Percentiles rank a stretch among this genome's conserved stretches.
These are phyloP conservation scores for Naganishia friedmannii DNA, from an alignment of 768 basidiomycete genomes.

Conservation along the genomic window DNA sequence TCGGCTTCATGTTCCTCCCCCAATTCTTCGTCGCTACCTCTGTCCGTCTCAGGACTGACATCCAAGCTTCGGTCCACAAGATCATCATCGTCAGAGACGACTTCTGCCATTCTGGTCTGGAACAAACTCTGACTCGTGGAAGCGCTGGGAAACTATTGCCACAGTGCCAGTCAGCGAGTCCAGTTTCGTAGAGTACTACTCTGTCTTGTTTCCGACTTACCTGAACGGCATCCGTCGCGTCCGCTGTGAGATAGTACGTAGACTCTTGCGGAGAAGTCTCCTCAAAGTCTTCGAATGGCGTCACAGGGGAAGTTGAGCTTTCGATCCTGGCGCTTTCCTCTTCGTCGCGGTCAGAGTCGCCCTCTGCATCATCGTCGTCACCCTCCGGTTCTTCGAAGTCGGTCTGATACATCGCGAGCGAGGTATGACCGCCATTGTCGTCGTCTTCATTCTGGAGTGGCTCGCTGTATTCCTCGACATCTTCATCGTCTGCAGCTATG, in stretches of 20 bases:
- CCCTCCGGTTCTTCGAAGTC: slow-evolving; percentile 25
- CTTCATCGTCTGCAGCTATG: slow-evolving; percentile 25
- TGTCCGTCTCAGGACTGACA: slow-evolving; percentile 7
- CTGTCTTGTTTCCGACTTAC: background rate
- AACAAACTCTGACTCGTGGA: slow-evolving; percentile 9
- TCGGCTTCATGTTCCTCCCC: slow-evolving; percentile 23
- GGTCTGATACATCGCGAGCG: slow-evolving; percentile 24
- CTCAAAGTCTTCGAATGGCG: background rate
- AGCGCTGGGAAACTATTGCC: slow-evolving; percentile 14
- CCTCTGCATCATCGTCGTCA: slow-evolving; percentile 32
- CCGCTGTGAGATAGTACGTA: background rate
- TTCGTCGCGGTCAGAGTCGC: slow-evolving; percentile 19
- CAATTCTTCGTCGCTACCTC: background rate
- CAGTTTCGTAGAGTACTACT: background rate
- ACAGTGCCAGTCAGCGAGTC: background rate
- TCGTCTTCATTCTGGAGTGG: slow-evolving; percentile 56
- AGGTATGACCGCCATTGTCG: slow-evolving; percentile 15
- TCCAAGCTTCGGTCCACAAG: slow-evolving; percentile 30
- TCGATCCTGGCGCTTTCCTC: background rate
- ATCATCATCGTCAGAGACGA: slow-evolving; percentile 29
- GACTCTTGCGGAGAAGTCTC: background rate
- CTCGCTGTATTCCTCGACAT: slow-evolving; percentile 39
- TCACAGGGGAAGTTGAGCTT: background rate
- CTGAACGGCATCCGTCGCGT: background rate
- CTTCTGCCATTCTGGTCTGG: slow-evolving; percentile 11